Evolutionary conservation across 108 stramenopile genomes (phyloP).

Genomic region (Craspedostauros australis): DNA sequence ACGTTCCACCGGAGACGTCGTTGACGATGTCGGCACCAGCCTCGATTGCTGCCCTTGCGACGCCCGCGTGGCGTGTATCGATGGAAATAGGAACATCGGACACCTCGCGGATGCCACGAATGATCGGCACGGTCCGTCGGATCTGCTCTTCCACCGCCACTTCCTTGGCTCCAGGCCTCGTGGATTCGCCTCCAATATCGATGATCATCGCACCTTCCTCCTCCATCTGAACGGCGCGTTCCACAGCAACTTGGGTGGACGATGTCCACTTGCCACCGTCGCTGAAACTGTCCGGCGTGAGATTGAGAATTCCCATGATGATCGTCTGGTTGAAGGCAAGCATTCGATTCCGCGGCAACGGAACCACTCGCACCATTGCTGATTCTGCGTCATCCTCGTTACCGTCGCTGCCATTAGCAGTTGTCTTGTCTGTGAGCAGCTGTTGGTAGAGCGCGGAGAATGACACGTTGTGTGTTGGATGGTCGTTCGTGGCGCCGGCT

Average conservation of each 20-base stretch:
- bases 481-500: conserved; percentile 21
- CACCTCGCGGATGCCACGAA: conserved; percentile 62
- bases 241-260: conserved; percentile 56
- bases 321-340: conserved; percentile 62
- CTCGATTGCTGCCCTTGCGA: conserved; percentile 80
- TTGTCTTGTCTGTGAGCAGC: conserved; percentile 2
- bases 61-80: conserved; percentile 88
- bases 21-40: conserved; percentile 95
- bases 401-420: neutral
- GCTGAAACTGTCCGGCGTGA: conserved; percentile 95
- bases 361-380: conserved; percentile 51
- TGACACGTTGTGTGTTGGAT: conserved; percentile 40
- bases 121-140: conserved; percentile 76
- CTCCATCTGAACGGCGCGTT: conserved; percentile 70
- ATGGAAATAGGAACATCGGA: conserved; percentile 85
- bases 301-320: conserved; percentile 95
- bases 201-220: conserved; percentile 85
- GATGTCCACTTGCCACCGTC: conserved; percentile 81
- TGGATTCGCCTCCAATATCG: conserved; percentile 97
- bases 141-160: conserved; percentile 75
- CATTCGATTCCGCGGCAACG: conserved; percentile 62
- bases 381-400: too few species aligned
- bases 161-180: conserved; percentile 81
- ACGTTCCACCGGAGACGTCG: conserved; percentile 91
- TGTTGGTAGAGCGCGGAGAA: conserved; percentile 34